Percentiles rank a stretch among this genome's conserved stretches.
phyloP scores from a whole-genome alignment of 208 protist species.

The Crithidia acanthocephali region DNA sequence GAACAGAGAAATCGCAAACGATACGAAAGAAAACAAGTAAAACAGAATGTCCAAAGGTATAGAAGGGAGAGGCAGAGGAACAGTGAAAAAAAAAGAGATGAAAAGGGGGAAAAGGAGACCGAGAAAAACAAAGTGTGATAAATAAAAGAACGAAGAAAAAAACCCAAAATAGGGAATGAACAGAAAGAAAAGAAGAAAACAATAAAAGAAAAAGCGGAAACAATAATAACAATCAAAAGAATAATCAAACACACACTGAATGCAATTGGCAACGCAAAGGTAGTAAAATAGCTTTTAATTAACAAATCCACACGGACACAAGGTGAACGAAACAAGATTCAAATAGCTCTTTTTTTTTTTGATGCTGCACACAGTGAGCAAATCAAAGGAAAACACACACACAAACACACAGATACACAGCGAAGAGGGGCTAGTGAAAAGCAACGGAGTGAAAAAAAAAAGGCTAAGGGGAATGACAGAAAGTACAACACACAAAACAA shows the following conservation, averaged over 20 bases:
- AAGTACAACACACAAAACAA: background rate
- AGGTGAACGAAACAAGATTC: too few species aligned
- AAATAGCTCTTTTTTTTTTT: too few species aligned
- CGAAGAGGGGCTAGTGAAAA: too few species aligned
- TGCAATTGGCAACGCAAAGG: too few species aligned
- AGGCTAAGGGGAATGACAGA: too few species aligned
- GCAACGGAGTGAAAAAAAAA: too few species aligned
- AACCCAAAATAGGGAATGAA: too few species aligned
- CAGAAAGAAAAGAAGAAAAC: background rate
- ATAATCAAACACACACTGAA: too few species aligned
- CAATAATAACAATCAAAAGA: too few species aligned
- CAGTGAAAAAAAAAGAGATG: background rate
- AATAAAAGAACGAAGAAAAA: too few species aligned
- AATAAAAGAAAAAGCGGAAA: too few species aligned
- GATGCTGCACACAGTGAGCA: too few species aligned
- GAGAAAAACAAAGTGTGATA: background rate
- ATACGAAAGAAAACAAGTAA: background rate
- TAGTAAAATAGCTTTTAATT: background rate
- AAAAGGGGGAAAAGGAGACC: background rate
- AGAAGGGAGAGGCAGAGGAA: background rate
- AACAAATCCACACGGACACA: background rate
- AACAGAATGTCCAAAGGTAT: background rate
- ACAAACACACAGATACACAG: background rate
- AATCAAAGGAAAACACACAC: background rate
- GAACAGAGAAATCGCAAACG: conserved; percentile 1